These are phyloP conservation scores for Quercus tomentella DNA, from an alignment of 331 rosid genomes.

Conservation along the genomic window DNA sequence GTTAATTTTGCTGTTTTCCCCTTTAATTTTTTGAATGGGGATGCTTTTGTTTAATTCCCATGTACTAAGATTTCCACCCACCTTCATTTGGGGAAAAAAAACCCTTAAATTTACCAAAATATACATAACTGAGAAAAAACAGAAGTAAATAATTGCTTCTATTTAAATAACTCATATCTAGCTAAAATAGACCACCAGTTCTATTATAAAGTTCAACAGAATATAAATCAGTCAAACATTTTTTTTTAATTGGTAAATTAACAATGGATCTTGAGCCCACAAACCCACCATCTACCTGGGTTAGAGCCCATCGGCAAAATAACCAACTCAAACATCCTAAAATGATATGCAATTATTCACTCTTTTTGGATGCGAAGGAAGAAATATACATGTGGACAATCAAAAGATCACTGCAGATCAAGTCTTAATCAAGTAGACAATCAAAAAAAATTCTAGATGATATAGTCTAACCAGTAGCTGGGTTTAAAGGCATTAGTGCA, in stretches of 20 bases:
- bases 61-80: not conserved
- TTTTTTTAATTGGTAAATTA: too few relatives aligned
- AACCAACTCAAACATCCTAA: not conserved
- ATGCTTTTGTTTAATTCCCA: not conserved
- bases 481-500: too few relatives aligned
- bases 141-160: not conserved
- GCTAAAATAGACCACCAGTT: not conserved
- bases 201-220: not conserved
- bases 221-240: not conserved
- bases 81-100: not conserved
- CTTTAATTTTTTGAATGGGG: not conserved
- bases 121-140: not conserved
- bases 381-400: not conserved
- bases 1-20: not conserved
- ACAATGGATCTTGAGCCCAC: too few relatives aligned
- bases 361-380: not conserved
- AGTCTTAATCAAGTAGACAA: not conserved
- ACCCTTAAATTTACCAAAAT: not conserved
- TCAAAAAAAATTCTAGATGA: too few relatives aligned
- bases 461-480: too few relatives aligned
- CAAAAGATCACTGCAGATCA: not conserved
- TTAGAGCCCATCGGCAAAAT: too few relatives aligned
- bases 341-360: not conserved
- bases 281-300: too few relatives aligned
- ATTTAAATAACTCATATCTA: not conserved